phyloP scores from a whole-genome alignment of 768 basidiomycete genomes.

The Pholiota microspora region DNA sequence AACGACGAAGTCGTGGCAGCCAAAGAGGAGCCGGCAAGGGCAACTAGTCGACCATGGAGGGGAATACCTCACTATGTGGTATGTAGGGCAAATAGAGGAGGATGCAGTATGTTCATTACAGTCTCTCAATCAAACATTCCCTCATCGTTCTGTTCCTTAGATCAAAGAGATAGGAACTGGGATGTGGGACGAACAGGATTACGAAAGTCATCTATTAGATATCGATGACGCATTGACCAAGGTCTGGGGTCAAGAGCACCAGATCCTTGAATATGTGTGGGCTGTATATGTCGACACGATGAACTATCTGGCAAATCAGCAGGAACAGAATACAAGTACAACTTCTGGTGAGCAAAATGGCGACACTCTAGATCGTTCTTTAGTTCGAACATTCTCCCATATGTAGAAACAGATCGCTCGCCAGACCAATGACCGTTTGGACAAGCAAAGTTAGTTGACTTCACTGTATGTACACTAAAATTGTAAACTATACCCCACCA shows the following conservation, averaged over 20 bases:
- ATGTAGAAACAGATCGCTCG: background rate
- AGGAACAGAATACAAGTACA: background rate
- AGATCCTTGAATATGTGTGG: constrained; percentile 40
- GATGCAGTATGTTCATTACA: constrained; percentile 42
- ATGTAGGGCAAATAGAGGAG: constrained; percentile 47
- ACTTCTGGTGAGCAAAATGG: background rate
- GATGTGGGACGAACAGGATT: constrained; percentile 57
- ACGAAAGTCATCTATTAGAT: constrained; percentile 38
- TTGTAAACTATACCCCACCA: too few relatives aligned
- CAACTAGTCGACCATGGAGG: constrained; percentile 27
- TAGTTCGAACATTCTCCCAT: background rate
- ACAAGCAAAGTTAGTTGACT: too few relatives aligned
- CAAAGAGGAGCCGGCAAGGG: constrained; percentile 12
- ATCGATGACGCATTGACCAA: constrained; percentile 40
- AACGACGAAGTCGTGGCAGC: constrained; percentile 28
- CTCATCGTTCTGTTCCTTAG: constrained; percentile 23
- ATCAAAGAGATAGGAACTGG: constrained; percentile 47
- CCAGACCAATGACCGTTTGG: background rate
- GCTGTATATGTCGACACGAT: background rate
- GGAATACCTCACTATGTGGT: constrained; percentile 58
- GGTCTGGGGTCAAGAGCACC: constrained; percentile 29
- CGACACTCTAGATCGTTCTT: background rate
- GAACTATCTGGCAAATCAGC: background rate
- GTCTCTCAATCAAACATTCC: background rate
- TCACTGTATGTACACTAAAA: too few relatives aligned